Base-by-base conservation (phyloP, 768 basidiomycete species). In the Lactifluus rugatus region DNA sequence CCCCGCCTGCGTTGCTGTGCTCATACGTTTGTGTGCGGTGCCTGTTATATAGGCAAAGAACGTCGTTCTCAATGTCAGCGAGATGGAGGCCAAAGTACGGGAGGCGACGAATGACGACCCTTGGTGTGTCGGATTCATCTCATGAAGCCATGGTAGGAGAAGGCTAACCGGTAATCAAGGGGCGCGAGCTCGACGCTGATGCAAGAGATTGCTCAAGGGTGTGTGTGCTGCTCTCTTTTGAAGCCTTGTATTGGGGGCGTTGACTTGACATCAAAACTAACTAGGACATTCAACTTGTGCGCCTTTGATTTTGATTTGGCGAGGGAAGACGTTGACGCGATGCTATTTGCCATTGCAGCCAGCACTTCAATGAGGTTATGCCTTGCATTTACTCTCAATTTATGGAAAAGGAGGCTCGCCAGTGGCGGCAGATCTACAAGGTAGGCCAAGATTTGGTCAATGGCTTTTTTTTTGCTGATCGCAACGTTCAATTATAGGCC, bases 381-480 rank as follows among this genome's bases (percentile, higher is more conserved):
- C 95, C 96, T 3, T 84, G 83, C 67, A 96, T 97, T 65, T 98
- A 96, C 71, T 79, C 84, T 9, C 82, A 92, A 26, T 96, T 95
- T 71, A 95, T 94, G 85, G 91, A 98, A 72, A 98, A 98, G 73
- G 96, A 99, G 72, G 96, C 96, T 0, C 78, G 88, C 21, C 91
- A 99, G 69, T 99, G 96, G 96, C 79, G 96, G 36, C 93, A 99
- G 71, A 98, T 99, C 57, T 99, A 99, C 81, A 99, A 99, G 79
- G 92, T 84, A 41, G 19, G 74, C 45, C 34, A 28, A 45, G 16
- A 34, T 17, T 26, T 23, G 42, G 14, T 2, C 14, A 8, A 8
- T 50, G 25, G 25, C n/a, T n/a, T 19, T 54, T 10, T 36, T 54
- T 25, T 49, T 2, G 23, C 48, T 34, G 11, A 25, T 9, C 17